Conservation (phyloP, 805 yeast species). For the Saturnispora sekii region DNA sequence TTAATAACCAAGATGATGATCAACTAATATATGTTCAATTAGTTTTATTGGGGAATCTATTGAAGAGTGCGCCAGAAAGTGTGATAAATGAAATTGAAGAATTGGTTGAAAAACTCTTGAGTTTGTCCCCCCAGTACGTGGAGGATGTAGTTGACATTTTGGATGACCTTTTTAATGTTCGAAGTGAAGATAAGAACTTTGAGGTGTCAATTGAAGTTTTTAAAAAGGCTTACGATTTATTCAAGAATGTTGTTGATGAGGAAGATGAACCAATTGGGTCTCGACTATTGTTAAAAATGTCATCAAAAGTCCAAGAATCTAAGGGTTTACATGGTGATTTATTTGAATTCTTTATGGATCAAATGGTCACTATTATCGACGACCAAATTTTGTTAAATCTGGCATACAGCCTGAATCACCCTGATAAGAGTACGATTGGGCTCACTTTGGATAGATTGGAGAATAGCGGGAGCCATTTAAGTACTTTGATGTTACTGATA, state of each 20-base stretch:
- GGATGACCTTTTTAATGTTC: neutral
- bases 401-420: slow-evolving; percentile 7
- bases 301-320: neutral
- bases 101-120: neutral
- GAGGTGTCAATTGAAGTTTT: slow-evolving; percentile 1
- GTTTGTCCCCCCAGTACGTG: neutral
- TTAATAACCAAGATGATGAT: neutral
- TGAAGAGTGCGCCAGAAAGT: slow-evolving; percentile 4
- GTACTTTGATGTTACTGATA: slow-evolving; percentile 5
- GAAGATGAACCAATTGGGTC: neutral
- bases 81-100: neutral
- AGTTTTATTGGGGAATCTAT: slow-evolving; percentile 6
- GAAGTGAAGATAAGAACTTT: neutral
- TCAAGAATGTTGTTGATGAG: neutral
- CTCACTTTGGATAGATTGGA: neutral
- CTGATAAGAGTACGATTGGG: neutral
- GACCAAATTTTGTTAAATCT: slow-evolving; percentile 11
- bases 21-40: slow-evolving; percentile 3
- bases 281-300: neutral
- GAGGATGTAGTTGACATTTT: neutral
- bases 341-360: neutral
- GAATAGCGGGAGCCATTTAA: neutral
- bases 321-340: neutral
- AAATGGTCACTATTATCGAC: neutral
- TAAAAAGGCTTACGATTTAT: neutral